These are phyloP conservation scores for Paracamarosporium sp. DNA, from an alignment of 2,329 filamentous ascomycete species.

Conservation along the genomic window DNA sequence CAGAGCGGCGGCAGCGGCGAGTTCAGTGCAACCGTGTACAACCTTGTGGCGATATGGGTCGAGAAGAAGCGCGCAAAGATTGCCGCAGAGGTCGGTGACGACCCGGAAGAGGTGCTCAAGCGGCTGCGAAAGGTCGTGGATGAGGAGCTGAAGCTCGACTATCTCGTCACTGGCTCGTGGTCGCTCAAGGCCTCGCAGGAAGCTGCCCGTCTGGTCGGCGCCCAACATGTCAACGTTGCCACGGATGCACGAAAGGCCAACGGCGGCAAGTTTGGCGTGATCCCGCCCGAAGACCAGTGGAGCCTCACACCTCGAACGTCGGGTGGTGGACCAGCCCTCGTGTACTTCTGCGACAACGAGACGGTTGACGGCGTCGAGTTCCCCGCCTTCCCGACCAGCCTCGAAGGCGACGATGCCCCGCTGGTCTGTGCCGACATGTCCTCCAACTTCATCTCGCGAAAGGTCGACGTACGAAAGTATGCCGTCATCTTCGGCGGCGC, in stretches of 20 bases:
- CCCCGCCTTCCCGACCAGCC: slow-evolving; percentile 70
- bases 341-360: slow-evolving; percentile 94
- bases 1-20: slow-evolving; percentile 85
- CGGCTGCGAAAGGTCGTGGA: slow-evolving; percentile 70
- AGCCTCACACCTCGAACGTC: slow-evolving; percentile 69
- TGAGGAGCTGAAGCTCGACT: slow-evolving; percentile 80
- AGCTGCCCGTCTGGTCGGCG: slow-evolving; percentile 76
- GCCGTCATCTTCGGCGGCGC: slow-evolving; percentile 87
- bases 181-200: slow-evolving; percentile 89
- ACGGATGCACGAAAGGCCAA: slow-evolving; percentile 69
- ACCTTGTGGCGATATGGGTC: slow-evolving; percentile 84
- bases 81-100: slow-evolving; percentile 60
- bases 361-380: slow-evolving; percentile 95
- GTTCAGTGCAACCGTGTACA: slow-evolving; percentile 84
- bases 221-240: slow-evolving; percentile 81
- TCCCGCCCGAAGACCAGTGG: slow-evolving; percentile 80
- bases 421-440: slow-evolving; percentile 92
- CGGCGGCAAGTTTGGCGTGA: slow-evolving; percentile 83
- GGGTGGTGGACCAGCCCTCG: slow-evolving; percentile 65
- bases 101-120: slow-evolving; percentile 64
- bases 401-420: slow-evolving; percentile 69
- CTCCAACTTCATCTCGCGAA: slow-evolving; percentile 88
- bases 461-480: slow-evolving; percentile 79
- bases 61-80: slow-evolving; percentile 69
- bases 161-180: slow-evolving; percentile 90